These are phyloP conservation scores for Pythium brachiatum DNA, from an alignment of 352 stramenopile species.

Conservation along the genomic window DNA sequence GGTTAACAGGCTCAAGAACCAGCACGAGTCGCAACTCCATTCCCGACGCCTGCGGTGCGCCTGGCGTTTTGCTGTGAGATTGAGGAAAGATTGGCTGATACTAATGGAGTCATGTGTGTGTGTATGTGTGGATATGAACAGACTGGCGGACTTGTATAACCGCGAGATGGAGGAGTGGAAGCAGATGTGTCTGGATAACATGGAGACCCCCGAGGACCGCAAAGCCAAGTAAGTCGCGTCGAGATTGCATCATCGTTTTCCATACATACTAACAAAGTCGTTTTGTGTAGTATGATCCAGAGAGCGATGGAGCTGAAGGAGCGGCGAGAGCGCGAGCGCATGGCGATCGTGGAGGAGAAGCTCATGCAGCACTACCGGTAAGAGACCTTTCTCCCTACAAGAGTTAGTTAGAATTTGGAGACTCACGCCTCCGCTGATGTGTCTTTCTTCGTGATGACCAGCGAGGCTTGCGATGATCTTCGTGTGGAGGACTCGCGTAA, in stretches of 20 bases:
- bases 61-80: not conserved
- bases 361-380: constrained; percentile 72
- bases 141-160: constrained; percentile 72
- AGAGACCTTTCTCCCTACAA: constrained; percentile 1
- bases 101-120: not conserved
- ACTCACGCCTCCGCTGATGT: no score
- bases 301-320: constrained; percentile 69
- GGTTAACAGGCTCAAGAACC: constrained; percentile 57
- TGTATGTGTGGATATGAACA: constrained; percentile 17
- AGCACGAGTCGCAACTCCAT: constrained; percentile 73
- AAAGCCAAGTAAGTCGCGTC: constrained; percentile 58
- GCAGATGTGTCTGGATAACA: constrained; percentile 54
- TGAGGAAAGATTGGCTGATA: not conserved
- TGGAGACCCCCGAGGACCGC: constrained; percentile 75
- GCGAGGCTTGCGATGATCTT: constrained; percentile 65
- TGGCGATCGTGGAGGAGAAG: constrained; percentile 71
- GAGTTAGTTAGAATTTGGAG: no score
- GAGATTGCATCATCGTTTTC: not conserved
- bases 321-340: constrained; percentile 54
- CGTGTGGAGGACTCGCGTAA: constrained; percentile 67
- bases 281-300: constrained; percentile 81
- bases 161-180: constrained; percentile 76
- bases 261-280: no score
- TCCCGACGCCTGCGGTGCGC: constrained; percentile 48
- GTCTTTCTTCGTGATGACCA: constrained; percentile 8